Percentiles rank a stretch among this genome's conserved stretches.
phyloP scores from a whole-genome alignment of 176 grass and related monocot species.

The Tuctoria greenei region DNA sequence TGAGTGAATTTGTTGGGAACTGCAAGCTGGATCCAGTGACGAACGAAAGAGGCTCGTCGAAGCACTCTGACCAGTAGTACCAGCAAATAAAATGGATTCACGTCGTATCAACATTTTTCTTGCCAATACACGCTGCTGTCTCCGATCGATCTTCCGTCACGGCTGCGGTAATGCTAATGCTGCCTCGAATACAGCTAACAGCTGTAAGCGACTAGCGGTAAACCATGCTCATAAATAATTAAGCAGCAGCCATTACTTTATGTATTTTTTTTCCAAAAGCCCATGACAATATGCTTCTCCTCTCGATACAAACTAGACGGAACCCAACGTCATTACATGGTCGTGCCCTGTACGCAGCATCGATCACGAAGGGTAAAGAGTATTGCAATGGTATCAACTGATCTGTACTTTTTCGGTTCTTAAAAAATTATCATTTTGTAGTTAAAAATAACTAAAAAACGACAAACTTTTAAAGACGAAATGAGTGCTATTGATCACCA shows the following conservation, averaged over 20 bases:
- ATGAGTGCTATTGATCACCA: neutral
- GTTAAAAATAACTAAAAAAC: too few species aligned
- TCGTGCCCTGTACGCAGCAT: neutral
- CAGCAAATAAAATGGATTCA: neutral
- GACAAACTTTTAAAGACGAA: too few species aligned
- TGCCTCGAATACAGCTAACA: neutral
- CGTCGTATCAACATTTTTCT: neutral
- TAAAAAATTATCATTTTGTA: too few species aligned
- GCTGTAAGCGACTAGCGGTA: neutral
- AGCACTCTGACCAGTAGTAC: neutral
- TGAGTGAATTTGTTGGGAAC: too few species aligned
- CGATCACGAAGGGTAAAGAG: neutral
- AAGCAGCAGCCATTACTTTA: slow-evolving; percentile 8
- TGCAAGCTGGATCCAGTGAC: neutral
- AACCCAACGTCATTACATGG: neutral
- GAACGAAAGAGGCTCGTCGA: neutral
- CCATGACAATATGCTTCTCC: neutral
- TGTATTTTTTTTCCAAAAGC: too few species aligned
- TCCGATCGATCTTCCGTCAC: neutral
- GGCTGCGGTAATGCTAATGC: neutral
- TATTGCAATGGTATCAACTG: neutral
- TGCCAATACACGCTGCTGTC: neutral
- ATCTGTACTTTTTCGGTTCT: too few species aligned
- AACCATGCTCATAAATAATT: neutral
- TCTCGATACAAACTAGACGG: neutral